Percentiles rank a stretch among this genome's conserved stretches.
phyloP scores from a whole-genome alignment of 345 rosid genomes.

The Toxicodendron radicans region DNA sequence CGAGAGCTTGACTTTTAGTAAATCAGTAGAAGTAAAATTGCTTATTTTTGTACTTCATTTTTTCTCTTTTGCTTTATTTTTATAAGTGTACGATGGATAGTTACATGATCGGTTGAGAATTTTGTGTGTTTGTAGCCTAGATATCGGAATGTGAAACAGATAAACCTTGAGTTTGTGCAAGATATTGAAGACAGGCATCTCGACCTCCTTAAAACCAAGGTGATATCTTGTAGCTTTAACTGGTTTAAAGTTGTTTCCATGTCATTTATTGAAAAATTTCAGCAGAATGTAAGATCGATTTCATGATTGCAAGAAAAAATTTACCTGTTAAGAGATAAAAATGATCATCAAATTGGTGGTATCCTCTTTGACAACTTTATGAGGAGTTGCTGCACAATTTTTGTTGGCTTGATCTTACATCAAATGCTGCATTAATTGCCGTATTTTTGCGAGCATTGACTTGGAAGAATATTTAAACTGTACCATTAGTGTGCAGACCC shows the following conservation, averaged over 20 bases:
- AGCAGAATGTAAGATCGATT: not conserved
- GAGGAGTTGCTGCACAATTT: not conserved
- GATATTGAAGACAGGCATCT: conserved; percentile 76
- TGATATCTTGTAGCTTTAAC: conserved; percentile 10
- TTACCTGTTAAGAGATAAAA: not conserved
- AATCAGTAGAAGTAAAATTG: not conserved
- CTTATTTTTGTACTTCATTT: not conserved
- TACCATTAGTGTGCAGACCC: not conserved
- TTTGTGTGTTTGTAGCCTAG: conserved; percentile 54
- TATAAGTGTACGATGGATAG: not conserved
- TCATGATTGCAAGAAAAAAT: not conserved
- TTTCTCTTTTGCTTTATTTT: not conserved
- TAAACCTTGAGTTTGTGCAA: conserved; percentile 85
- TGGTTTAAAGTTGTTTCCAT: not conserved
- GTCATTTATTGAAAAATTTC: not conserved
- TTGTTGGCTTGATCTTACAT: not conserved
- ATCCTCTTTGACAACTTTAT: not conserved
- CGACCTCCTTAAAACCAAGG: conserved; percentile 54
- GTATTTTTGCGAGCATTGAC: not conserved
- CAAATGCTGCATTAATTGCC: not conserved
- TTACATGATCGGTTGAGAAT: not conserved
- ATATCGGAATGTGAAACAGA: conserved; percentile 61
- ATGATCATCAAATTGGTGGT: not conserved
- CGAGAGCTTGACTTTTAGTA: not conserved
- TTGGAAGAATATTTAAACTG: not conserved